Base-by-base conservation (phyloP, 345 rosid species). In the Gossypium bickii region DNA sequence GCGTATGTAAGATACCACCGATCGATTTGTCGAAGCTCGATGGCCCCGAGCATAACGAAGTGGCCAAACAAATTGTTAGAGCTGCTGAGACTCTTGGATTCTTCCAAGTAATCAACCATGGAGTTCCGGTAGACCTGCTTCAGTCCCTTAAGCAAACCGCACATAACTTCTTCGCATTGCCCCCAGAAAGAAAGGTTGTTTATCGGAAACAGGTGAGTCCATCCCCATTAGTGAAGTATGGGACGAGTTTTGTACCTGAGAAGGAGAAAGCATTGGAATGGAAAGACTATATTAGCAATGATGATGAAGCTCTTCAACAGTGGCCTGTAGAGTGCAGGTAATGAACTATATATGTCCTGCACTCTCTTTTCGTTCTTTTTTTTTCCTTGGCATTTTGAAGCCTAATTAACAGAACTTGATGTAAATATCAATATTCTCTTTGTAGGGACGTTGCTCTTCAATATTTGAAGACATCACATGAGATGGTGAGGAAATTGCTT, bases 241-340 rank as follows among this genome's bases (percentile, higher is more conserved):
- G 86, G 18, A 86, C 92, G 0, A 88, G 90, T 71, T 86, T 88
- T 47, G 85, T 78, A 47, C 90, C 24, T 24, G 24, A 24, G 24
- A 24, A 24, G 1, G 89, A 88, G 81, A 80, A 75, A 67, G 89
- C 87, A 2, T 75, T 88, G 76, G 90, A 88, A 75, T 88, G 89
- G 90, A 88, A 88, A 61, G 92, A 86, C 67, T 88, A 88, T 47
- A 69, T 88, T 71, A 86, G 85, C 76, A 80, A 69, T 48, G 89
- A 88, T 76, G 74, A 16, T 38, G 92, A 85, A 44, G 92, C 89
- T 45, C 82, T 84, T 76, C 80, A 84, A 57, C 76, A 83, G 22
- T 88, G 89, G 90, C 90, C 90, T 25, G 55, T 67, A 11, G 82
- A 76, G 49, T 88, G 87, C 87, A 81, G 83, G 90, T 87, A 12